These are phyloP conservation scores for Komagataella phaffii DNA, from an alignment of 805 yeast genomes.

Conservation along the genomic window DNA sequence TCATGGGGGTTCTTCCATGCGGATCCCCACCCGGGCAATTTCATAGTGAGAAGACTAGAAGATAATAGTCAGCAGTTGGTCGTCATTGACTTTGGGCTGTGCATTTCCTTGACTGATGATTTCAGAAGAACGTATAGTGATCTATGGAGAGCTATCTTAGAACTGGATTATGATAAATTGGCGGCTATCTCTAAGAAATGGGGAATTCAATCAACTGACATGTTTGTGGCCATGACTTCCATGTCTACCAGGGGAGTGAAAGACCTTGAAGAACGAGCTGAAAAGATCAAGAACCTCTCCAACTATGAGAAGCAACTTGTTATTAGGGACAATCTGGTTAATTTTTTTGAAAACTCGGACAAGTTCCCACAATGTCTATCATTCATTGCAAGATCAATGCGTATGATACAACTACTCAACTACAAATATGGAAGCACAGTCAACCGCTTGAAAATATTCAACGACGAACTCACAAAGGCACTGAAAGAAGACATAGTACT, in stretches of 20 bases:
- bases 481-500: constrained; percentile 3
- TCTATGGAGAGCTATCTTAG: constrained; percentile 52
- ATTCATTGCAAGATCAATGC: constrained; percentile 57
- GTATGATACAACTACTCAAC: constrained; percentile 63
- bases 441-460: constrained; percentile 54
- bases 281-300: constrained; percentile 15
- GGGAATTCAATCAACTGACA: constrained; percentile 59
- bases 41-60: constrained; percentile 34
- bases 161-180: constrained; percentile 33
- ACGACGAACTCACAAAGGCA: constrained; percentile 32
- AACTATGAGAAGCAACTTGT: constrained; percentile 28
- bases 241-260: constrained; percentile 28
- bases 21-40: constrained; percentile 76
- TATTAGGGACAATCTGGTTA: constrained; percentile 32
- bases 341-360: constrained; percentile 46
- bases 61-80: constrained; percentile 24
- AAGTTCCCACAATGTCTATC: constrained; percentile 55
- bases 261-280: constrained; percentile 10
- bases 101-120: constrained; percentile 34
- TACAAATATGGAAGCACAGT: constrained; percentile 57
- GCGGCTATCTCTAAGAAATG: constrained; percentile 36
- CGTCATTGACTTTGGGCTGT: constrained; percentile 65
- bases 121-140: constrained; percentile 43
- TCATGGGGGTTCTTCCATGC: constrained; percentile 58
- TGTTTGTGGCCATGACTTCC: constrained; percentile 43